Percentiles rank a stretch among this genome's conserved stretches.
Evolutionary conservation across 768 basidiomycete genomes (phyloP).

Genomic region (Chalciporus piperatus): DNA sequence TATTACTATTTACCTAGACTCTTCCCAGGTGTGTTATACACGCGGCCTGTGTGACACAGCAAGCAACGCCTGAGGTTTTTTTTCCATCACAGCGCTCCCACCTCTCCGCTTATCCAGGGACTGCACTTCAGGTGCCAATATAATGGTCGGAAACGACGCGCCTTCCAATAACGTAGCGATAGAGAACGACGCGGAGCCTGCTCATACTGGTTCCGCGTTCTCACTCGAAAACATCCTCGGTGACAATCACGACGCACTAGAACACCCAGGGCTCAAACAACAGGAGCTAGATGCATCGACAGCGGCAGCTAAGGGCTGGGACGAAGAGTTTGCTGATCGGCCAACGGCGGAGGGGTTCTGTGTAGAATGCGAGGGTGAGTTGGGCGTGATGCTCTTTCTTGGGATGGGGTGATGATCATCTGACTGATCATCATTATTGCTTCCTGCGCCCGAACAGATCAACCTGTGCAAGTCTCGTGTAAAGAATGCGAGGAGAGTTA

Average conservation of each 20-base stretch:
- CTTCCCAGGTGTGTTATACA: conserved; percentile 16
- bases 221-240: conserved; percentile 72
- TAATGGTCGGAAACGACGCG: conserved; percentile 22
- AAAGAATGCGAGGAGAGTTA: conserved; percentile 69
- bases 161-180: conserved; percentile 13
- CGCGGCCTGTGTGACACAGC: conserved; percentile 23
- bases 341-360: conserved; percentile 64
- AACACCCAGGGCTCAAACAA: conserved; percentile 43
- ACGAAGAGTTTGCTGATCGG: conserved; percentile 53
- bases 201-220: conserved; percentile 32
- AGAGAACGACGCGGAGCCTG: conserved; percentile 8
- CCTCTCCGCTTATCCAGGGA: neutral
- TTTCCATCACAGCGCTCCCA: conserved; percentile 12
- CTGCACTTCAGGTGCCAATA: conserved; percentile 10
- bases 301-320: conserved; percentile 54
- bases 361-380: conserved; percentile 81
- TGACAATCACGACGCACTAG: conserved; percentile 58
- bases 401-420: neutral
- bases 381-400: neutral
- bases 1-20: too few relatives aligned
- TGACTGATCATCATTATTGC: neutral
- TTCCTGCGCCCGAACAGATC: conserved; percentile 47
- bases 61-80: conserved; percentile 4
- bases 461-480: conserved; percentile 75
- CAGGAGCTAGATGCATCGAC: conserved; percentile 34